Evolutionary conservation across 164 flowering plant species (phyloP).

Genomic region (Tinospora cordifolia): DNA sequence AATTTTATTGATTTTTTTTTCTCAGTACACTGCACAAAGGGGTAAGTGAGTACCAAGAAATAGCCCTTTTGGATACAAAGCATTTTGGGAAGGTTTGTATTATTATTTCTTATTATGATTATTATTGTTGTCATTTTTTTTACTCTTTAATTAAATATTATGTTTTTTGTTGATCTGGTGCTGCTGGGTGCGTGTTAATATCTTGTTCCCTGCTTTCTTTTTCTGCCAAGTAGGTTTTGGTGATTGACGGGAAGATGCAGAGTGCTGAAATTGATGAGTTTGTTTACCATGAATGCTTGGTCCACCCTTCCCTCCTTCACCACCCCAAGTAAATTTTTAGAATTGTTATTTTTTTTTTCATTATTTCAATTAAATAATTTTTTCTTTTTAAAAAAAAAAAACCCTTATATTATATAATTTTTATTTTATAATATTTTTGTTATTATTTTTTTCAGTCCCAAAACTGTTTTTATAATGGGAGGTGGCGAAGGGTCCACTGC

Average conservation of each 20-base stretch:
- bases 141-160: too few species aligned
- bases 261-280: constrained; percentile 82
- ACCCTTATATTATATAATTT: too few species aligned
- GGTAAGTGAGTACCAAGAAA: constrained; percentile 58
- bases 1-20: neutral
- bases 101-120: neutral
- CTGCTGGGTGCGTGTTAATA: neutral
- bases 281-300: constrained; percentile 77
- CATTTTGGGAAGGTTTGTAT: constrained; percentile 63
- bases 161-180: too few species aligned
- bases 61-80: constrained; percentile 78
- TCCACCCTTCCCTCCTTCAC: constrained; percentile 69
- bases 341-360: neutral
- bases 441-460: constrained; percentile 42
- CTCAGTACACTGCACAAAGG: constrained; percentile 54
- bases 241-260: constrained; percentile 93
- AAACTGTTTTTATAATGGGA: constrained; percentile 78
- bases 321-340: constrained; percentile 45
- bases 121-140: neutral
- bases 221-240: constrained; percentile 38
- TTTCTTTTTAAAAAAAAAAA: too few species aligned
- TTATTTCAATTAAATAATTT: too few species aligned
- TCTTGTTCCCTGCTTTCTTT: neutral
- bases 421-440: neutral
- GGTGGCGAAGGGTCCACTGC: constrained; percentile 96